These are phyloP conservation scores for Gossypium longicalyx DNA, from an alignment of 345 rosid species.

Conservation along the genomic window DNA sequence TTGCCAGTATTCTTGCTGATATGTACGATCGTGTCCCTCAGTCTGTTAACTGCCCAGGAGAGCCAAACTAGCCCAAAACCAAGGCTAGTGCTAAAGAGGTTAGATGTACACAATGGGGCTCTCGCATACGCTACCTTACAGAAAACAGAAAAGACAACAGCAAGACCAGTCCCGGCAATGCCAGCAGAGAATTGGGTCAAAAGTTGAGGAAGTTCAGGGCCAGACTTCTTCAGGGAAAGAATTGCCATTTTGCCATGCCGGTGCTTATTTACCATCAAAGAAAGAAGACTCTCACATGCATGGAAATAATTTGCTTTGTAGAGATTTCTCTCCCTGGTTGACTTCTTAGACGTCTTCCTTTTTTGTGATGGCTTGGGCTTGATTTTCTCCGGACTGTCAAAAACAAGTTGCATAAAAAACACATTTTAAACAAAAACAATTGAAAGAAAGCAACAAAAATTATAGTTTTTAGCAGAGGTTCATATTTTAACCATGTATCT, in stretches of 20 bases:
- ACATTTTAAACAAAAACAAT: not conserved
- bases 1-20: constrained; percentile 45
- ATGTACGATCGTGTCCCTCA: constrained; percentile 47
- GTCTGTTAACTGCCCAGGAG: constrained; percentile 68
- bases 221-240: constrained; percentile 61
- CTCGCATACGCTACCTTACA: constrained; percentile 51
- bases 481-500: not conserved
- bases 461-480: not conserved
- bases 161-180: constrained; percentile 83
- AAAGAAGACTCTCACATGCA: constrained; percentile 71
- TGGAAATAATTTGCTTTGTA: constrained; percentile 55
- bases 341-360: constrained; percentile 43
- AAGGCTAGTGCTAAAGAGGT: constrained; percentile 58
- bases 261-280: constrained; percentile 59
- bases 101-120: constrained; percentile 56
- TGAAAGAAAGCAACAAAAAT: not conserved
- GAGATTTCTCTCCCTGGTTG: constrained; percentile 44
- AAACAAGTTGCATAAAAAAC: constrained; percentile 9
- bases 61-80: constrained; percentile 84
- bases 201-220: constrained; percentile 73
- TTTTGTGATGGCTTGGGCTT: constrained; percentile 45
- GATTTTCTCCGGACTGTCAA: constrained; percentile 50
- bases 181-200: constrained; percentile 65
- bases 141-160: constrained; percentile 64
- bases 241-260: constrained; percentile 39